A percentile compares a stretch with the other conserved stretches of the same genome.
These are phyloP conservation scores for Rosellinia necatrix DNA, from an alignment of 2,329 filamentous ascomycete genomes.

Conservation along the genomic window DNA sequence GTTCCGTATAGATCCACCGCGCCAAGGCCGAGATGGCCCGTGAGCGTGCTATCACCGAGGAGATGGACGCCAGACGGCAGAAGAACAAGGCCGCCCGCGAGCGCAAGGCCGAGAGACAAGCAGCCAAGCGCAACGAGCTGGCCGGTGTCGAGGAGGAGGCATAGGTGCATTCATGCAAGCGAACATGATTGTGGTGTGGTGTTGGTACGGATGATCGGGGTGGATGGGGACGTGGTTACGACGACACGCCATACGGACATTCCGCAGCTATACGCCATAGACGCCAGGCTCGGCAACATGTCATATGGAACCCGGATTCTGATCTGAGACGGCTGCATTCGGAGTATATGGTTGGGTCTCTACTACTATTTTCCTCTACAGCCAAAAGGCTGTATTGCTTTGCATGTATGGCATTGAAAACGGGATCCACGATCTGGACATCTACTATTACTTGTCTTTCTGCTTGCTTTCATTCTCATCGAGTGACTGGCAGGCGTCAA, in stretches of 20 bases:
- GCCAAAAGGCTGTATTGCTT: slow-evolving; percentile 41
- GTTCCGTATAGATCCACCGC: slow-evolving; percentile 97
- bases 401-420: slow-evolving; percentile 62
- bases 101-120: slow-evolving; percentile 91
- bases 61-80: slow-evolving; percentile 99
- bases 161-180: slow-evolving; percentile 39
- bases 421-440: slow-evolving; percentile 55
- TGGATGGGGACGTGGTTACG: slow-evolving; percentile 34
- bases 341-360: slow-evolving; percentile 55
- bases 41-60: slow-evolving; percentile 94
- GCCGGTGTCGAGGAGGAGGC: slow-evolving; percentile 67
- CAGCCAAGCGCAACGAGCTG: slow-evolving; percentile 88
- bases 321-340: slow-evolving; percentile 45
- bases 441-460: slow-evolving; percentile 15
- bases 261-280: slow-evolving; percentile 35
- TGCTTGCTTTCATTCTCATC: not conserved
- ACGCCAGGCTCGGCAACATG: slow-evolving; percentile 35
- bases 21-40: slow-evolving; percentile 99
- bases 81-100: slow-evolving; percentile 99
- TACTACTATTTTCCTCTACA: slow-evolving; percentile 45
- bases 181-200: slow-evolving; percentile 5
- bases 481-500: too few relatives aligned
- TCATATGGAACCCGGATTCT: slow-evolving; percentile 39
- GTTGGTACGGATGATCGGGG: slow-evolving; percentile 5
- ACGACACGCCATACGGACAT: slow-evolving; percentile 38